Base-by-base conservation (phyloP, 2,329 filamentous ascomycete genomes). In the Sclerotinia trifoliorum region DNA sequence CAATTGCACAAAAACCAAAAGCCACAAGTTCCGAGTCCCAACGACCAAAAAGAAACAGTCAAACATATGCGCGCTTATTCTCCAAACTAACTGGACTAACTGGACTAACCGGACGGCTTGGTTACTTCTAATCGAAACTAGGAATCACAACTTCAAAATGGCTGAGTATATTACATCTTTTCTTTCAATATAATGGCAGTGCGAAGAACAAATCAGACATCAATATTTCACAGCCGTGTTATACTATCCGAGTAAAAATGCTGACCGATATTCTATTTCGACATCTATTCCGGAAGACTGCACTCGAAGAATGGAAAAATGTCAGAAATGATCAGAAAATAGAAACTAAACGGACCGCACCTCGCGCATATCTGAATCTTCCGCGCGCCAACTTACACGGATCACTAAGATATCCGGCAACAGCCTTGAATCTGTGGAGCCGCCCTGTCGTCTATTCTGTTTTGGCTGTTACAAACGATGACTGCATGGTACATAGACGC, bases 321-420 rank as follows among this genome's bases (percentile, higher is more conserved):
- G 26, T 21, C 6, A 39, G 44, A 58, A 5, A 49, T 32, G 32
- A 21, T 49, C 63, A 64, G 63, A 35, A 66, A 66, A 66, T 66
- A 66, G 63, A 66, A 63, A 26, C 52, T 13, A 26, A 35, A 66
- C 42, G 63, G 63, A 42, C 42, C 63, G 52, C 42, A 66, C 24
- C 63, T 66, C 54, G 63, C 63, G 63, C 63, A 66, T 66, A 58
- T 66, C 32, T 49, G 21, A 7, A 5, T 58, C 63, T 66, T 66
- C 63, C 63, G 63, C 63, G 63, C 63, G 63, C 26, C 52, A 66
- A 66, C 42, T 48, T 39, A 48, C 63, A 66, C 54, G 63, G 52
- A 21, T 58, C 42, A 60, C 54, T 35, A 17, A 35, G n/a, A 48
- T 48, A 24, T 35, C 52, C 42, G 54, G 17, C 21, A 21, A 65